Evolutionary conservation across 148 eudicot genomes (phyloP).

Genomic region (Rhododendron ovatum): DNA sequence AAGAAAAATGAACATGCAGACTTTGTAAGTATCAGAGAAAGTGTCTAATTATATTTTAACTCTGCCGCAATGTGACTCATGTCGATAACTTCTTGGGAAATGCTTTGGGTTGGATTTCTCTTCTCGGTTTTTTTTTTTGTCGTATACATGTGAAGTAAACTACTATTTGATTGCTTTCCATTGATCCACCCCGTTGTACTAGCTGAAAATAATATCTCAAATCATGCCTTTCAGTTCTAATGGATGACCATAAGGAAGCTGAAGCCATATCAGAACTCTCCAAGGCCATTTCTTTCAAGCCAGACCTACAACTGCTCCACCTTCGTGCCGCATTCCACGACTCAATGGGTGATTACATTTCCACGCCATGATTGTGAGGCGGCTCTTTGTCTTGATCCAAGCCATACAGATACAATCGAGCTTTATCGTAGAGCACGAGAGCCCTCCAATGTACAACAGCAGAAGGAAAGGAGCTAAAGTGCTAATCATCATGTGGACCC

Average conservation of each 20-base stretch:
- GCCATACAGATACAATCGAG: constrained; percentile 51
- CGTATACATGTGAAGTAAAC: background rate
- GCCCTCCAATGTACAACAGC: constrained; percentile 25
- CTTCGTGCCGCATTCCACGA: constrained; percentile 65
- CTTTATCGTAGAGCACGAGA: constrained; percentile 42
- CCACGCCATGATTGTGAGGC: constrained; percentile 54
- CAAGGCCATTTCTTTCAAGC: constrained; percentile 57
- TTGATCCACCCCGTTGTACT: background rate
- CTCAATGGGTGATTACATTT: constrained; percentile 41
- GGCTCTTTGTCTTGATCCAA: constrained; percentile 58
- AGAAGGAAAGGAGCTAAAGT: constrained; percentile 3
- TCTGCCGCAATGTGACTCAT: too few relatives aligned
- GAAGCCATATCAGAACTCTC: constrained; percentile 62
- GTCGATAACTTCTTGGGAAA: too few relatives aligned
- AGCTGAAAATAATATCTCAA: background rate
- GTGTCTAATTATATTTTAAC: too few relatives aligned
- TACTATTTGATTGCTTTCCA: background rate
- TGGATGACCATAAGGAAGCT: constrained; percentile 44
- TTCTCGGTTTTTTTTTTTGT: background rate
- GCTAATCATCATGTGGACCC: background rate
- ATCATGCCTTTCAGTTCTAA: constrained; percentile 35
- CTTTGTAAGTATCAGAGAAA: too few relatives aligned
- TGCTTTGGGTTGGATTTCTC: too few relatives aligned
- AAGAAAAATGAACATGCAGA: too few relatives aligned
- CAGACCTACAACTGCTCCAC: constrained; percentile 61